A percentile compares a stretch with the other conserved stretches of the same genome.
phyloP scores from a whole-genome alignment of 495 filamentous ascomycete species.

The Penicillium coprophilum region DNA sequence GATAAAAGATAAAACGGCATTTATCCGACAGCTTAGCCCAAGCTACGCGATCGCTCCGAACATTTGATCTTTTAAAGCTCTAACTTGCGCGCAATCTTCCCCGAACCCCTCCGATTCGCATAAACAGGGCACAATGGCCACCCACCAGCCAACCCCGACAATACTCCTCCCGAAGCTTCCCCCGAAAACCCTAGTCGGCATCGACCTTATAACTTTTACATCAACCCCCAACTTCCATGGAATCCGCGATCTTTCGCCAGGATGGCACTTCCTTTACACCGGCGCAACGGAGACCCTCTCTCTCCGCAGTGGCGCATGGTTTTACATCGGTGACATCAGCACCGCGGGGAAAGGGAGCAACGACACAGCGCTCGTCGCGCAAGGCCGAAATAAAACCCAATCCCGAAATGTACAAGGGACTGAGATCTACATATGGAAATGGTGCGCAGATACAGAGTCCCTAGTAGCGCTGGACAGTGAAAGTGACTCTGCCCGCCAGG shows the following conservation, averaged over 20 bases:
- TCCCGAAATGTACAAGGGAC: neutral
- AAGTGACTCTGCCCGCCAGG: constrained; percentile 30
- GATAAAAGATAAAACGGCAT: neutral
- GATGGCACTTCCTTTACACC: constrained; percentile 64
- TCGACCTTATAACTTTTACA: constrained; percentile 55
- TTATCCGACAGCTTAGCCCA: neutral
- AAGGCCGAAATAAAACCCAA: neutral
- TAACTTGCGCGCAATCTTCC: neutral
- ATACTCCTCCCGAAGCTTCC: constrained; percentile 51
- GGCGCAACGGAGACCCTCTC: constrained; percentile 56
- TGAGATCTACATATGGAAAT: constrained; percentile 49
- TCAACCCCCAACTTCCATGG: constrained; percentile 58
- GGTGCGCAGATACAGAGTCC: constrained; percentile 39
- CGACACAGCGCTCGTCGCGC: constrained; percentile 18
- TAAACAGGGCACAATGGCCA: constrained; percentile 7
- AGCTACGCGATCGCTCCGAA: neutral
- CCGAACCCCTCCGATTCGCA: neutral
- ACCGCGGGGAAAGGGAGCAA: constrained; percentile 15
- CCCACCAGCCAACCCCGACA: constrained; percentile 40
- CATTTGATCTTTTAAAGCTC: neutral
- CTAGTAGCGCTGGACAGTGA: constrained; percentile 27
- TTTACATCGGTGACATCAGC: constrained; percentile 47
- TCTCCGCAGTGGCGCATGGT: constrained; percentile 61
- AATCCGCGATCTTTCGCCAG: constrained; percentile 55
- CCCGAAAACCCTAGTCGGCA: constrained; percentile 50